Base-by-base conservation (phyloP, 306 rosid species). In the Corylus americana region DNA sequence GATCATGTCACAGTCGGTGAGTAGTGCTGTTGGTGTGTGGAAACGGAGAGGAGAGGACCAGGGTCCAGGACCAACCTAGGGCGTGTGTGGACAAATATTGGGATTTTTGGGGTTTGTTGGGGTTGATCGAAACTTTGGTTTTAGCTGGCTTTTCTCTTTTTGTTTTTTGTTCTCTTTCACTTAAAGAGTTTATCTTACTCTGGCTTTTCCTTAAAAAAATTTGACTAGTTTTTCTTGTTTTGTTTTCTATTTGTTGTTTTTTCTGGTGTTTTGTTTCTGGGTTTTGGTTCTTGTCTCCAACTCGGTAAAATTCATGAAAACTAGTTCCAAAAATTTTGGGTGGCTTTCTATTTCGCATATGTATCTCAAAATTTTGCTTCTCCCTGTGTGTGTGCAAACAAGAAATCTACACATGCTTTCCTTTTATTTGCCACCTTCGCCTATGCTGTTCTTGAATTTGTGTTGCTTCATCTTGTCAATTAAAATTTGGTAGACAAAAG, bases 1-100 rank as follows among this genome's bases (percentile, higher is more conserved):
- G 7, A 94, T 94, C 42, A 86, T 94, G 92, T 92, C 97, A 4
- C 97, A 94, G 74, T 92, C 98, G 77, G 98, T 94, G 79, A 84
- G 93, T 78, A 84, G 93, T 78, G 39, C 11, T 16, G 14, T 67
- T 27, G 44, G 72, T 11, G 72, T 11, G 8, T 31, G 8, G 5
- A 14, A n/a, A 68, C 17, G 31, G 8, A 39, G 25, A 55, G 67
- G 25, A 22, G 25, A 22, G 0, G 25, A 22, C 25, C 25, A 22
- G 25, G 25, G 25, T 22, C 25, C 25, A 22, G 25, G 31, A 31
- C 39, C 4, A 4, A 9, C 54, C 44, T 75, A 66, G 48, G 35
- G 59, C 77, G 77, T 58, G 79, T 35, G 47, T 63, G 73, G 89
- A 85, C 89, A 85, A 87, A 71, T 73, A 6, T 25, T n/a, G 17